Percentiles rank a stretch among this genome's conserved stretches.
Evolutionary conservation across 345 rosid genomes (phyloP).

Genomic region (Hibiscus tridactylites): DNA sequence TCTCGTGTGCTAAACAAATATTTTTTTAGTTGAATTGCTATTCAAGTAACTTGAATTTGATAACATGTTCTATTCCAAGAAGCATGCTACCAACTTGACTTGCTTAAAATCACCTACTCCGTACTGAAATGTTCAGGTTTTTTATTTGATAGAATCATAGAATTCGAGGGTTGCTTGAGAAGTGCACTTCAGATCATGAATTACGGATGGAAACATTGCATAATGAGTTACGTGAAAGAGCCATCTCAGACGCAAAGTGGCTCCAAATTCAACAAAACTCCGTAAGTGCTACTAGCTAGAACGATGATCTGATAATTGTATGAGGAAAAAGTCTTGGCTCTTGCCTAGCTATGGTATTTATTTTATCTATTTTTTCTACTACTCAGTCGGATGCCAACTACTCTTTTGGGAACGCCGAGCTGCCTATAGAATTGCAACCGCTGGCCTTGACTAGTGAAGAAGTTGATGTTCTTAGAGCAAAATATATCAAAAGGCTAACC

Average conservation of each 20-base stretch:
- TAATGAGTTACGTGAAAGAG: conserved; percentile 62
- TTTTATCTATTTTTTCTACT: conserved; percentile 15
- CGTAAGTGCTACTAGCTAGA: conserved; percentile 38
- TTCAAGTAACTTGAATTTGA: not conserved
- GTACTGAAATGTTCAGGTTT: conserved; percentile 16
- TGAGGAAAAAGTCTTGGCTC: not conserved
- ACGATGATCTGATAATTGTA: not conserved
- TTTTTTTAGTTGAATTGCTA: not conserved
- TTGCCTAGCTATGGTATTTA: conserved; percentile 3
- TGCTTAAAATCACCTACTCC: not conserved
- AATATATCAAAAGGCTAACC: conserved; percentile 74
- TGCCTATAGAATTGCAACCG: conserved; percentile 47
- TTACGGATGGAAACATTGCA: conserved; percentile 75
- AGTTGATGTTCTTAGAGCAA: conserved; percentile 78
- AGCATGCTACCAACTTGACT: not conserved
- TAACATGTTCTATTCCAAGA: not conserved
- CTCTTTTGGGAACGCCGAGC: conserved; percentile 32
- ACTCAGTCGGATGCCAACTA: conserved; percentile 48
- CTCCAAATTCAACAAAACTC: conserved; percentile 75
- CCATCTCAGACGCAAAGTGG: conserved; percentile 87
- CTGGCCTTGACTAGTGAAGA: conserved; percentile 66
- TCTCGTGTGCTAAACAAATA: not conserved
- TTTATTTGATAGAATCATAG: conserved; percentile 64
- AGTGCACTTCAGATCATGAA: conserved; percentile 87
- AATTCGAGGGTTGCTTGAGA: conserved; percentile 92